These are phyloP conservation scores for Sclerotinia nivalis DNA, from an alignment of 2,329 filamentous ascomycete genomes.

Conservation along the genomic window DNA sequence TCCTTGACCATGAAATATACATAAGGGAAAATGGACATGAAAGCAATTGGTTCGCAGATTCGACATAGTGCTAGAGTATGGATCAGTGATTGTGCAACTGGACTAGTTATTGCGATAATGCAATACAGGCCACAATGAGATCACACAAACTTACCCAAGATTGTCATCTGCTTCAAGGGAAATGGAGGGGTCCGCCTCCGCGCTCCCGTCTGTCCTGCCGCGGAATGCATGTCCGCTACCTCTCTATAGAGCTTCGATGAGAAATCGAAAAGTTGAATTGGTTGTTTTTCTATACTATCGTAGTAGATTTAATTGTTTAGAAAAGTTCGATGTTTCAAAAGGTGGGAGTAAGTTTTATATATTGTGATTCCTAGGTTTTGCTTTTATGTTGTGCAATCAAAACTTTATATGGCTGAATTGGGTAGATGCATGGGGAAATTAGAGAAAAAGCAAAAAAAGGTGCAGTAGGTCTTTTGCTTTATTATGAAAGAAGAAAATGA, in stretches of 20 bases:
- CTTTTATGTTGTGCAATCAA: constrained; percentile 23
- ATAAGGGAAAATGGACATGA: constrained; percentile 99
- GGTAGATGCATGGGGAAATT: constrained; percentile 14
- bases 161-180: constrained; percentile 51
- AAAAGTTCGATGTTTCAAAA: neutral
- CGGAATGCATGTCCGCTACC: constrained; percentile 31
- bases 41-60: constrained; percentile 97
- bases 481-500: constrained; percentile 17
- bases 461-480: constrained; percentile 17
- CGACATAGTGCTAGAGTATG: constrained; percentile 72
- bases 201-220: constrained; percentile 37
- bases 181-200: constrained; percentile 43
- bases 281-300: neutral
- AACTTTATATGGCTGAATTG: constrained; percentile 22
- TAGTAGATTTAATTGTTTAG: neutral
- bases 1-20: constrained; percentile 97
- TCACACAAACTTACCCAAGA: constrained; percentile 48
- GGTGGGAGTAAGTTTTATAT: constrained; percentile 15
- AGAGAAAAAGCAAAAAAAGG: constrained; percentile 17
- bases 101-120: constrained; percentile 8
- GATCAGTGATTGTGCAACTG: neutral
- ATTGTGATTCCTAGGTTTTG: neutral
- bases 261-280: constrained; percentile 17
- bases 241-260: constrained; percentile 22
- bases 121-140: constrained; percentile 1